A percentile compares a stretch with the other conserved stretches of the same genome.
Evolutionary conservation across 805 yeast genomes (phyloP).

Genomic region (Candida germanica): DNA sequence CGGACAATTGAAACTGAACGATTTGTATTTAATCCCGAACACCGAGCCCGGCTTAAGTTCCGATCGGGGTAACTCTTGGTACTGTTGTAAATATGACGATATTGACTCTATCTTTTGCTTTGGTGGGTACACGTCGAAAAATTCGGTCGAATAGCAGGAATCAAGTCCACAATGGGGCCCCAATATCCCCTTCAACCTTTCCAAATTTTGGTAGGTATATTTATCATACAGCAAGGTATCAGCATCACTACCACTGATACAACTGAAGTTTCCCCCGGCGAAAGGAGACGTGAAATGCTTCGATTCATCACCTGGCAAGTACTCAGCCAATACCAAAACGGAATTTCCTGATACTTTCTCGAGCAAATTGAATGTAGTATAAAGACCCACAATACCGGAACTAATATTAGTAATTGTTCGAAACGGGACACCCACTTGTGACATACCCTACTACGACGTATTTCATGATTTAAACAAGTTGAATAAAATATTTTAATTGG

Average conservation of each 20-base stretch:
- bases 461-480: conserved; percentile 10
- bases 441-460: conserved; percentile 32
- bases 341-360: conserved; percentile 37
- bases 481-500: no score
- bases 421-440: not conserved
- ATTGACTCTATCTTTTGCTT: conserved; percentile 46
- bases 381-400: conserved; percentile 66
- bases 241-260: conserved; percentile 55
- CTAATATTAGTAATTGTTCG: conserved; percentile 23
- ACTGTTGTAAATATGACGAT: conserved; percentile 48
- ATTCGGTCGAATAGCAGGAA: conserved; percentile 53
- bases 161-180: conserved; percentile 54
- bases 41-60: conserved; percentile 51
- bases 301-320: conserved; percentile 76
- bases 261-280: conserved; percentile 50
- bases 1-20: conserved; percentile 77
- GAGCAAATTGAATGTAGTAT: conserved; percentile 52
- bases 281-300: conserved; percentile 75
- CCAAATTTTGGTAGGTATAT: conserved; percentile 52
- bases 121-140: conserved; percentile 52
- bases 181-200: conserved; percentile 39
- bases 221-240: conserved; percentile 47
- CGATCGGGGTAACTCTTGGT: conserved; percentile 28
- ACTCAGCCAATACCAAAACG: conserved; percentile 61
- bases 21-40: conserved; percentile 53